Evolutionary conservation across 495 filamentous ascomycete species (phyloP), one percentile per base, ranked within the genome.

Genomic region (Pyrenula massariospora): DNA sequence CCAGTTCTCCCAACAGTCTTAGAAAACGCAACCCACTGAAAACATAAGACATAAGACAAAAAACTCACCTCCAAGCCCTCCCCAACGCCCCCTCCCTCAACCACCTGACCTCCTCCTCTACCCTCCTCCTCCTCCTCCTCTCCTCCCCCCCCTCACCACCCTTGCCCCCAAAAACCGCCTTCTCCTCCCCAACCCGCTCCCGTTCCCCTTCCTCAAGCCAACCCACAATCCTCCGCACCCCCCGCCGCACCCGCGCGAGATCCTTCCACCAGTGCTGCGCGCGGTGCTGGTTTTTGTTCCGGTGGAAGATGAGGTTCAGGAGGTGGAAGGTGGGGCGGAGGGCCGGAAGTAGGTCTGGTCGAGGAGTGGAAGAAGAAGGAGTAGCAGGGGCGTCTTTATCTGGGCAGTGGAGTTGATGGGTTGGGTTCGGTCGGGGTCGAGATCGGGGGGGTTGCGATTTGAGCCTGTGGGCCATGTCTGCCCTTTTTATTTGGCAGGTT

Each of bases 251-350:
- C 58, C 82, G 77, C 36, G 80, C 78, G 50, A 90, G 72, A 68
- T 77, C 74, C 63, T 80, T 80, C 80, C 85, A 93, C 89, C 88
- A 93, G 60, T 78, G 82, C 2, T 82, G 70, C 42, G 72, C 70
- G 42, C 79, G 79, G 66, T 92, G 88, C 68, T 93, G 88, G 68
- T 92, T 92, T 61, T 83, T 84, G 70, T 91, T 91, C 64, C 87
- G 86, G 66, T 89, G 85, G 62, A 80, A 79, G 52, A 89, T 71
- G 61, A 87, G 70, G 55, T 81, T 73, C 48, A 94, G 79, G 20
- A 83, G 53, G 48, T 73, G 61, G 31, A 42, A 42, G 31, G 31
- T 42, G 31, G 31, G 31, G 31, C 31, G 31, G 31, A 42, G 31
- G 15, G 8, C 8, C 8, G 31, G 8, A 15, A 42, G 31, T 5